Evolutionary conservation across 1,284 basidiomycete species (phyloP).

Genomic region (Filobasidium uniguttulatum): DNA sequence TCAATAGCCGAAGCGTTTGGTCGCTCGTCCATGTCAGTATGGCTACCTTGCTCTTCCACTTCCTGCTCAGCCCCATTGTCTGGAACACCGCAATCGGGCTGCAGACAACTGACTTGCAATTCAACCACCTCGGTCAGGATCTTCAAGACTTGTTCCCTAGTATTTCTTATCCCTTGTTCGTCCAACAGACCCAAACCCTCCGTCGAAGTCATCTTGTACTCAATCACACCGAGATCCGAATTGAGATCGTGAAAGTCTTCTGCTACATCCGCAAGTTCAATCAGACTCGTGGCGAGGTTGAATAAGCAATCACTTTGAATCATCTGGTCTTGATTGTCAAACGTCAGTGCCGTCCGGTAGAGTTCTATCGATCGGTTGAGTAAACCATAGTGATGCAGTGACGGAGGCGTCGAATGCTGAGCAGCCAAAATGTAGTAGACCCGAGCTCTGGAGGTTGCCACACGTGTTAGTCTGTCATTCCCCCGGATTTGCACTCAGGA

Average conservation of each 20-base stretch:
- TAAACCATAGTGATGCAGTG: slow-evolving; percentile 14
- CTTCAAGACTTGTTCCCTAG: too few relatives aligned
- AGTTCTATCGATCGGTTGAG: slow-evolving; percentile 25
- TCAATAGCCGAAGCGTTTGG: too few relatives aligned
- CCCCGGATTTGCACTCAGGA: neutral
- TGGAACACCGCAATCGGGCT: too few relatives aligned
- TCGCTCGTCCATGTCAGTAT: too few relatives aligned
- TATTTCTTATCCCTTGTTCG: too few relatives aligned
- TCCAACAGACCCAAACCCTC: too few relatives aligned
- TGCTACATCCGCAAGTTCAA: slow-evolving; percentile 26
- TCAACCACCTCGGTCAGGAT: too few relatives aligned
- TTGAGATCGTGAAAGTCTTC: slow-evolving; percentile 34
- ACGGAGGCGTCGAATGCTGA: slow-evolving; percentile 31
- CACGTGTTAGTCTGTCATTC: neutral
- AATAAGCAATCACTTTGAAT: slow-evolving; percentile 31
- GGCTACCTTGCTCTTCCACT: too few relatives aligned
- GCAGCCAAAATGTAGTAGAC: slow-evolving; percentile 30
- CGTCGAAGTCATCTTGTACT: too few relatives aligned
- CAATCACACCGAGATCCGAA: too few relatives aligned
- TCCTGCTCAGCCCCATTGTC: too few relatives aligned
- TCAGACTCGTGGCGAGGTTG: slow-evolving; percentile 31
- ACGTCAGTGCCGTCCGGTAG: slow-evolving; percentile 22
- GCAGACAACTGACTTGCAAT: too few relatives aligned
- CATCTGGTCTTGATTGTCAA: slow-evolving; percentile 21
- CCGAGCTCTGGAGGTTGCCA: slow-evolving; percentile 23